phyloP scores from a whole-genome alignment of 2,329 filamentous ascomycete species.

The Westerdykella aurantiaca region DNA sequence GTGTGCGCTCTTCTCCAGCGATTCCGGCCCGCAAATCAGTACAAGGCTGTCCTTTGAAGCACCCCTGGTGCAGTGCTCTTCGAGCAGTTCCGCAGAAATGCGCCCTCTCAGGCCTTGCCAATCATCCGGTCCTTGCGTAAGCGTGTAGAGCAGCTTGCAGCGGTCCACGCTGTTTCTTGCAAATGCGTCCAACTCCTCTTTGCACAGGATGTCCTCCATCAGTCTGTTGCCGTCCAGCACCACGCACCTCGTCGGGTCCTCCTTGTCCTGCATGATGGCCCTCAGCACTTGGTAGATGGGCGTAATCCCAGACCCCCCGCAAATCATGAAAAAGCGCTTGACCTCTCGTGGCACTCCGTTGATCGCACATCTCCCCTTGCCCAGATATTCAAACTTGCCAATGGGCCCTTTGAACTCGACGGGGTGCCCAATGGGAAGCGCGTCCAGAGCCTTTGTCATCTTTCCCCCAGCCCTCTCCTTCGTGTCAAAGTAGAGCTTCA shows the following conservation, averaged over 20 bases:
- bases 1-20: constrained; percentile 64
- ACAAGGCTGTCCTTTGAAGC: constrained; percentile 55
- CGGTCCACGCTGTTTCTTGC: constrained; percentile 49
- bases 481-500: constrained; percentile 73
- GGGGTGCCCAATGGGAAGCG: constrained; percentile 62
- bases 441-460: constrained; percentile 76
- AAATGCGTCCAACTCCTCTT: constrained; percentile 63
- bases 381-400: constrained; percentile 76
- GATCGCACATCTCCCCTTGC: constrained; percentile 58
- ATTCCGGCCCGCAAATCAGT: constrained; percentile 71
- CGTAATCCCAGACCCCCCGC: constrained; percentile 85
- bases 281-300: constrained; percentile 80
- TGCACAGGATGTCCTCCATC: constrained; percentile 78
- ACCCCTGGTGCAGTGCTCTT: constrained; percentile 48
- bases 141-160: constrained; percentile 62
- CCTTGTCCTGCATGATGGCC: constrained; percentile 60
- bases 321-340: constrained; percentile 75
- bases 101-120: constrained; percentile 68
- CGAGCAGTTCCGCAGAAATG: constrained; percentile 58
- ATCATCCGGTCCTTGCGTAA: constrained; percentile 56
- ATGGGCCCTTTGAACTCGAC: constrained; percentile 86
- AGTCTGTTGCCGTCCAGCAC: constrained; percentile 73
- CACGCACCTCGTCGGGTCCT: constrained; percentile 62
- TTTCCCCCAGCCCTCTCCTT: constrained; percentile 58
- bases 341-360: constrained; percentile 54